Conservation (phyloP, 495 filamentous ascomycete genomes). For the Penicillium chermesinum region DNA sequence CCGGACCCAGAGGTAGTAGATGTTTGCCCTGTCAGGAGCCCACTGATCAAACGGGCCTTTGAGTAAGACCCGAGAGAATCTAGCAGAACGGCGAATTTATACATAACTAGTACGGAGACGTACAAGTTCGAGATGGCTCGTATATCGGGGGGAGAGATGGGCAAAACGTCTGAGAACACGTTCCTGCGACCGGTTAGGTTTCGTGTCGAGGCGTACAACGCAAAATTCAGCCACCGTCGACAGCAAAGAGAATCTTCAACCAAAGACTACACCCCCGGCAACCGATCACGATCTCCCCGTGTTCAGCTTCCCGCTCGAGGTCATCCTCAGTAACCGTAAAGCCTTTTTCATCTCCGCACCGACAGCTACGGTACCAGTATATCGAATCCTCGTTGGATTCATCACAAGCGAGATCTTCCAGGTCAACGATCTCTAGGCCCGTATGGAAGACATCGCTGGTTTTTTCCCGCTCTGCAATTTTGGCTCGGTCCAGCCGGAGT, state of each 20-base stretch:
- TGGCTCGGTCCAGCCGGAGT: constrained; percentile 37
- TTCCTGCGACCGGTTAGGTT: no score
- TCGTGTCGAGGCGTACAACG: no score
- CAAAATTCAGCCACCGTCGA: constrained; percentile 11
- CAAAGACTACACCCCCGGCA: constrained; percentile 80
- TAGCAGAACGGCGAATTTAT: no score
- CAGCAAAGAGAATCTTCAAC: constrained; percentile 54
- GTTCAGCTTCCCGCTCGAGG: constrained; percentile 57
- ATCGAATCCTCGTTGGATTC: constrained; percentile 23
- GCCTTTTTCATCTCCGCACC: constrained; percentile 73
- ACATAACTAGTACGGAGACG: no score
- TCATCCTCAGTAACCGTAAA: constrained; percentile 66
- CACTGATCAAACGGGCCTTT: no score
- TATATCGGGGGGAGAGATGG: no score
- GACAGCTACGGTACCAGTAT: constrained; percentile 65
- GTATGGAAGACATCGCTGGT: constrained; percentile 49
- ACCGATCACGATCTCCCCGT: constrained; percentile 68
- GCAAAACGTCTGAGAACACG: no score
- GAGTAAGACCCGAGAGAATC: no score
- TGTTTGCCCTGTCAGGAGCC: no score
- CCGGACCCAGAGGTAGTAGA: no score
- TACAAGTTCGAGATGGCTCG: no score
- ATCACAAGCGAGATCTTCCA: constrained; percentile 67
- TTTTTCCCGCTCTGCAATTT: constrained; percentile 22
- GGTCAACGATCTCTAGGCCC: constrained; percentile 73